Base-by-base conservation (phyloP, 768 basidiomycete genomes). In the Pulveroboletus ravenelii region DNA sequence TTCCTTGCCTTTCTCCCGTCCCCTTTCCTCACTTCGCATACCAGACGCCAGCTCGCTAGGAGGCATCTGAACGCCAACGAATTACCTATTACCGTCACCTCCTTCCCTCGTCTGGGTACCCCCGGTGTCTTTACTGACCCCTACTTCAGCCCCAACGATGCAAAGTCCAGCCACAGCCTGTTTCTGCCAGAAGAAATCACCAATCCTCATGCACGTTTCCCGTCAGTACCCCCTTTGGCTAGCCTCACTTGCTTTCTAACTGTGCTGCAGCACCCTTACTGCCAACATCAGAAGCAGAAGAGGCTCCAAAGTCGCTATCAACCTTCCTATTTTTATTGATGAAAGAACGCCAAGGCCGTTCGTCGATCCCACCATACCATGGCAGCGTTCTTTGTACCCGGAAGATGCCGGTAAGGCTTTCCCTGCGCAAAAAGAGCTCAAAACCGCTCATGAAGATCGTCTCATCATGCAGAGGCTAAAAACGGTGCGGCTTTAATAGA, bases 181-280 rank as follows among this genome's bases (percentile, higher is more conserved):
- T 98, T 98, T 74, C 77, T 99, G 15, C 92, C 94, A 1, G 87
- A 98, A 62, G 85, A 97, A 70, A 84, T 98, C 57, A 97, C 92
- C 38, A 99, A 98, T 67, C 92, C 93, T 34, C 96, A 98, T 71
- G 91, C 87, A 41, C 89, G 96, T 48, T 99, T 98, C 74, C 95
- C 94, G 96, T 98, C 59, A 72, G 93, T 83, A 48, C 41, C 41
- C 17, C 37, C 51, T 58, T 56, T 52, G 49, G 52, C 44, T 37
- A 6, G 41, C 35, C 37, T 50, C 36, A 14, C 2, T 31, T n/a
- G 32, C 14, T 25, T 50, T 58, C 56, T 55, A 50, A 53, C 50
- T 20, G 45, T 53, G 53, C 56, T 46, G 51, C 59, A 99, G 95
- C 7, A 98, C 96, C 12, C 77, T 98, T n/a, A 96, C 96, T 2